A percentile compares a stretch with the other conserved stretches of the same genome.
phyloP scores from a whole-genome alignment of 1,284 basidiomycete genomes.

The Porodaedalea pini region DNA sequence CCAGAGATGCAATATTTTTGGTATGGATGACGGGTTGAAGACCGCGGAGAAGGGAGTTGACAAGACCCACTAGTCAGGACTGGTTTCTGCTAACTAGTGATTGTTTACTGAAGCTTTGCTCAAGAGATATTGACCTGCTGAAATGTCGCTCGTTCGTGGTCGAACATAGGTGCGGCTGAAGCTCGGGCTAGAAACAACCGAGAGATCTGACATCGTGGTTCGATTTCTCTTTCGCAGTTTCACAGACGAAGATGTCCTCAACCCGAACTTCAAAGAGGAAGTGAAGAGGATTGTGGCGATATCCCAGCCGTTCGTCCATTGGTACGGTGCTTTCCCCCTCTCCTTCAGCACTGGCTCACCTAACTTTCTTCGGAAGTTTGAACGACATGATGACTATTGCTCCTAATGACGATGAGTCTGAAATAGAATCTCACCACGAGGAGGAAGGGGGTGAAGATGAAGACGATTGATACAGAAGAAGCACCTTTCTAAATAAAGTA shows the following conservation, averaged over 20 bases:
- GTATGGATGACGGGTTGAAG: slow-evolving; percentile 78
- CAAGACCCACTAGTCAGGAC: slow-evolving; percentile 71
- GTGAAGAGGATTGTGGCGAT: slow-evolving; percentile 54
- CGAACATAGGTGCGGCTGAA: slow-evolving; percentile 49
- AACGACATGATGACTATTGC: slow-evolving; percentile 61
- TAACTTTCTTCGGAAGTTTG: slow-evolving; percentile 41
- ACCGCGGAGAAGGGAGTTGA: slow-evolving; percentile 85
- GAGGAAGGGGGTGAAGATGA: neutral
- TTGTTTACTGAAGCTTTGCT: slow-evolving; percentile 1
- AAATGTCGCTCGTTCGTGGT: slow-evolving; percentile 82
- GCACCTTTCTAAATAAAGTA: no score
- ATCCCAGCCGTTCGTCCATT: slow-evolving; percentile 76
- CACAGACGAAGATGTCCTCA: slow-evolving; percentile 68
- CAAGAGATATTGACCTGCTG: slow-evolving; percentile 80
- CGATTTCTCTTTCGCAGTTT: slow-evolving; percentile 52
- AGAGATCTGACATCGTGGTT: neutral
- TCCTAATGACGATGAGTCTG: slow-evolving; percentile 33
- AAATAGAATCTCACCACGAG: no score
- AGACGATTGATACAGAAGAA: no score
- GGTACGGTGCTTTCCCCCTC: slow-evolving; percentile 45
- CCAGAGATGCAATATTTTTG: slow-evolving; percentile 70
- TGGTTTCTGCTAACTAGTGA: no score
- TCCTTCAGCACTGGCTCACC: neutral
- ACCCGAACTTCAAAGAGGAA: slow-evolving; percentile 61
- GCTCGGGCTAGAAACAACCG: neutral